Evolutionary conservation across 306 rosid genomes (phyloP), one percentile per base, ranked within the genome.

Genomic region (Acacia melanoxylon): DNA sequence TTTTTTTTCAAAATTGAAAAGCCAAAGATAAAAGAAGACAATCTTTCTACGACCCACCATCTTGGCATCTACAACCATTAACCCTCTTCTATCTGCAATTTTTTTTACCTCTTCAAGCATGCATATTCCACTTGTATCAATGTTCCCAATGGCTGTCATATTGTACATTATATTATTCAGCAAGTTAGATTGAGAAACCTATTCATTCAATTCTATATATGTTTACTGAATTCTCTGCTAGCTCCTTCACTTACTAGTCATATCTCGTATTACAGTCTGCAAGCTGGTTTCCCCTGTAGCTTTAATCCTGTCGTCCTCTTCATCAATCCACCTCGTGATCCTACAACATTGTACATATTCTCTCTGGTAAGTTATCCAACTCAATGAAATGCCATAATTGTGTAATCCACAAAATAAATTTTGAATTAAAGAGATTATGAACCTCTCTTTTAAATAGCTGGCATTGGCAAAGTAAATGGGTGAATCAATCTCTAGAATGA

Each of bases 91-190:
- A 3, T 93, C 94, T 42, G 74, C 48, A 42, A 65, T 76, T 87
- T 95, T 95, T 5, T 48, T 48, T 22, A 90, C 86, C 91, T 95
- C 99, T 33, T 95, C 97, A 86, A 95, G 72, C 98, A 93, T 93
- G 89, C 99, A 89, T 76, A 95, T 86, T 87, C 99, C 98, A 74
- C 99, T 95, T 8, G 99, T 92, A 83, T 95, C 99, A 69, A 95
- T 92, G 92, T 95, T 95, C 22, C 82, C 97, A 82, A 95, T 90
- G 82, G 97, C 99, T 95, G 89, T 49, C 49, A 83, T 44, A 1
- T 61, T 52, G 75, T 29, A 49, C 4, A 46, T 46, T 10, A 33
- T 80, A 77, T 77, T 14, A 80, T 10, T 51, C 58, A 66, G 5
- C 67, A 72, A 70, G 48, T 86, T 69, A 82, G 68, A 82, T 51